phyloP scores from a whole-genome alignment of 2,329 filamentous ascomycete genomes.

The Fusarium avenaceum region DNA sequence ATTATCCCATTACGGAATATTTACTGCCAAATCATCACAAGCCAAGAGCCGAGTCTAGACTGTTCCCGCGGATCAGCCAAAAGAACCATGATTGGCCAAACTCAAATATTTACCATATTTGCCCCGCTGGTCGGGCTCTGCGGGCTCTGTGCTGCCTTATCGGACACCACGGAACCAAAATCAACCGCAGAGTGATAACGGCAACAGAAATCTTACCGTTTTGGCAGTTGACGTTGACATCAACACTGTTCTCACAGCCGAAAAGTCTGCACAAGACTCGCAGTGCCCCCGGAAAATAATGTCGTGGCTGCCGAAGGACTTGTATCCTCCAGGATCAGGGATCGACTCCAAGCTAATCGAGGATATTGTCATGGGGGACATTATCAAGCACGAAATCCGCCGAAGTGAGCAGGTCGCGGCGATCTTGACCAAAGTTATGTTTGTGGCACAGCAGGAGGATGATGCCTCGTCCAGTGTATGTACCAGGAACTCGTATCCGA shows the following conservation, averaged over 20 bases:
- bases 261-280: not conserved
- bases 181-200: constrained; percentile 21
- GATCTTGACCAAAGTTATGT: constrained; percentile 28
- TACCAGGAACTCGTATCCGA: not conserved
- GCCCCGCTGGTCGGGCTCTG: constrained; percentile 19
- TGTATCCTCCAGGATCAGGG: not conserved
- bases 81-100: constrained; percentile 16
- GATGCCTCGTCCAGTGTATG: constrained; percentile 36
- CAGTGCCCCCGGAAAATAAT: not conserved
- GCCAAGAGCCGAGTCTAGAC: constrained; percentile 33
- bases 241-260: constrained; percentile 7
- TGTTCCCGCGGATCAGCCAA: constrained; percentile 14
- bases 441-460: constrained; percentile 7
- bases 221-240: constrained; percentile 10
- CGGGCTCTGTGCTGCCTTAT: constrained; percentile 27
- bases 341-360: constrained; percentile 13
- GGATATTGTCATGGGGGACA: constrained; percentile 31
- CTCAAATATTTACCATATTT: not conserved
- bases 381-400: constrained; percentile 26
- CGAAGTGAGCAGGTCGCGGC: constrained; percentile 15
- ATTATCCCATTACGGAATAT: not conserved
- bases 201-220: constrained; percentile 27
- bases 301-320: constrained; percentile 6
- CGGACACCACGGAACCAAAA: constrained; percentile 36
- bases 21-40: not conserved